Evolutionary conservation across 2,329 filamentous ascomycete genomes (phyloP).

Genomic region (Zopfia rhizophila): DNA sequence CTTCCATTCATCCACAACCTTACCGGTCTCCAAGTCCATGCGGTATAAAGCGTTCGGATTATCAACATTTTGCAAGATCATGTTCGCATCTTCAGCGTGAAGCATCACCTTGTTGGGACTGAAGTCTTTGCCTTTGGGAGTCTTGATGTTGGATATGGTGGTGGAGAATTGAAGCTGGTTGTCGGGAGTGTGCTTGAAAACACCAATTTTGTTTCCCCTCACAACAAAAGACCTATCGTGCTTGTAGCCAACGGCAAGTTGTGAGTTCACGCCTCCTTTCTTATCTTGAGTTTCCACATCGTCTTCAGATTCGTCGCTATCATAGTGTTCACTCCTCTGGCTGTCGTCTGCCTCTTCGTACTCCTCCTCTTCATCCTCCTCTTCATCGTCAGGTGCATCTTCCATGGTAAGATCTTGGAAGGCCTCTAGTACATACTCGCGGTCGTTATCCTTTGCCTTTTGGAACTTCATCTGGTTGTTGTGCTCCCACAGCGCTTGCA

Average conservation of each 20-base stretch:
- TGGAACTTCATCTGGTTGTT: conserved; percentile 93
- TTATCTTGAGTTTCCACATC: conserved; percentile 74
- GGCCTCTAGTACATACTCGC: conserved; percentile 93
- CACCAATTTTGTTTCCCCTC: conserved; percentile 95
- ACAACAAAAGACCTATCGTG: conserved; percentile 97
- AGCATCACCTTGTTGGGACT: conserved; percentile 97
- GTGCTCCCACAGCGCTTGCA: conserved; percentile 97
- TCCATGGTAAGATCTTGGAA: conserved; percentile 96
- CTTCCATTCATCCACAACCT: conserved; percentile 99
- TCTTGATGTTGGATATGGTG: conserved; percentile 95
- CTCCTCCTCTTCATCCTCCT: conserved; percentile 62
- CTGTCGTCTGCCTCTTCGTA: conserved; percentile 72
- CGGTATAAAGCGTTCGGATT: conserved; percentile 93
- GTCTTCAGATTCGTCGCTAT: conserved; percentile 82
- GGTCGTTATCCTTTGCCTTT: conserved; percentile 90
- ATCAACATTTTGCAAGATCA: conserved; percentile 84
- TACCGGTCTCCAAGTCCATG: conserved; percentile 98
- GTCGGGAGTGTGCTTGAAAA: conserved; percentile 95
- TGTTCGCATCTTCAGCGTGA: conserved; percentile 87
- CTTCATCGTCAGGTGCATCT: conserved; percentile 70
- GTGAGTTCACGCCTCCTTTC: conserved; percentile 89
- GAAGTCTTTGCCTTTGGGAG: conserved; percentile 82
- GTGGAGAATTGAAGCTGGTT: conserved; percentile 96
- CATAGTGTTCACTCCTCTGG: conserved; percentile 77
- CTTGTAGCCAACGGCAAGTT: conserved; percentile 95